Base-by-base conservation (phyloP, 1,139 yeast species). In the Pichia sp. region DNA sequence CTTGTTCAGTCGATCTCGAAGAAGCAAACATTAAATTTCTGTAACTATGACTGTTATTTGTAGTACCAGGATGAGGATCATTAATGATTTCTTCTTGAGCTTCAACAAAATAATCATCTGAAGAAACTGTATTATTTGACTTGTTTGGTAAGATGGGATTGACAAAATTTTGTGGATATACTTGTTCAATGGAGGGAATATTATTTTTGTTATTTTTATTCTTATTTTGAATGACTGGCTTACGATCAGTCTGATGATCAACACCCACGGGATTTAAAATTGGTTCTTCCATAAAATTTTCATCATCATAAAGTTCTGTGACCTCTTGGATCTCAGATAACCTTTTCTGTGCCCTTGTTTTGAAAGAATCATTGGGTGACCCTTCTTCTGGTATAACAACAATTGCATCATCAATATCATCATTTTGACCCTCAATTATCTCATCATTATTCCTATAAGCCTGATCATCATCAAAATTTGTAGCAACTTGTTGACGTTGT, bases 291-390 rank as follows among this genome's bases (percentile, higher is more conserved):
- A 39, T 40, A 33, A 40, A 45, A 25, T 40, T 18, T 18, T 18
- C 33, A 8, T 44, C 47, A 46, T 63, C 64, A 38, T 63, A 62
- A 11, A 55, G 59, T 45, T 62, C 66, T 25, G 59, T 52, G 3
- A 51, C 56, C 31, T 53, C 57, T 27, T 48, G 54, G 27, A 54
- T 51, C 41, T 51, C 54, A 5, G 56, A 52, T 27, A 54, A 34
- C 30, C 56, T 42, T 7, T 47, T 52, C 5, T 39, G 43, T 3
- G 55, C 48, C 29, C 40, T 40, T 9, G 39, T 39, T 2, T 39
- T 39, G 37, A 46, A 48, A 2, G 48, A 46, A 18, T 44, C 50
- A 5, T 35, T 5, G 5, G 37, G 42, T 8, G 47, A 34, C 37
- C 18, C n/a, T 26, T 42, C 40, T n/a, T 43, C 43, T 4, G 49